Evolutionary conservation across 2,329 filamentous ascomycete genomes (phyloP).

Genomic region (Colletotrichum plurivorum): DNA sequence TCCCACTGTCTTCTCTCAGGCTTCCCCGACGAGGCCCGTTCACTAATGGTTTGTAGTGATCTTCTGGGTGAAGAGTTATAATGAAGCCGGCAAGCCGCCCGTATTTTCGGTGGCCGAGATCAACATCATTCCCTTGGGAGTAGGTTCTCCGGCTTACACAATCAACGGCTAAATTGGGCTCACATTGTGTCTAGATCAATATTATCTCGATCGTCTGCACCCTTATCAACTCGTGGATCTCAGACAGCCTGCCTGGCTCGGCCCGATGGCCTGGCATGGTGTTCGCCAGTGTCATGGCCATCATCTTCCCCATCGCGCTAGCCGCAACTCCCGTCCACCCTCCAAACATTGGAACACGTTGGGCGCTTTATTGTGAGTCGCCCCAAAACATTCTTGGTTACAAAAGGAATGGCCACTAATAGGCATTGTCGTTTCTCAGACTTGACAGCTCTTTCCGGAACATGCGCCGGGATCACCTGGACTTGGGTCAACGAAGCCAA

Average conservation of each 20-base stretch:
- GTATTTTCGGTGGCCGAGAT: slow-evolving; percentile 45
- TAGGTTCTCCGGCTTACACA: slow-evolving; percentile 35
- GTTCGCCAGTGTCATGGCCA: slow-evolving; percentile 43
- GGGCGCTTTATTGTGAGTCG: slow-evolving; percentile 45
- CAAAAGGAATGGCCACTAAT: too few relatives aligned
- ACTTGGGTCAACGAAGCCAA: slow-evolving; percentile 46
- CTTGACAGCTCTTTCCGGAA: slow-evolving; percentile 42
- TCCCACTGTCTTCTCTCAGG: too few relatives aligned
- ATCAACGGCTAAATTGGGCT: too few relatives aligned
- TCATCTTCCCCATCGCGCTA: slow-evolving; percentile 45
- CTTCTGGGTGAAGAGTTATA: slow-evolving; percentile 48
- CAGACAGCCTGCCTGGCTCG: slow-evolving; percentile 45
- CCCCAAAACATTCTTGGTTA: neutral
- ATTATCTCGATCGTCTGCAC: slow-evolving; percentile 44
- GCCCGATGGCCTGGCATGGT: slow-evolving; percentile 47
- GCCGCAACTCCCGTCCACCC: slow-evolving; percentile 46
- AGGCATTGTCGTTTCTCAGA: slow-evolving; percentile 24
- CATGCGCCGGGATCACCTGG: slow-evolving; percentile 45
- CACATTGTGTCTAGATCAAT: slow-evolving; percentile 46
- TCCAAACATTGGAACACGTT: slow-evolving; percentile 40
- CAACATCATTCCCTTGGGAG: slow-evolving; percentile 47
- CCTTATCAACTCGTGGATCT: slow-evolving; percentile 45
- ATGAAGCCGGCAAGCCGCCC: slow-evolving; percentile 41
- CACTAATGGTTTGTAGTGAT: slow-evolving; percentile 42
- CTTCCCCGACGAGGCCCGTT: neutral